Evolutionary conservation across 2,329 filamentous ascomycete species (phyloP).

Genomic region (Fusarium newnesense): DNA sequence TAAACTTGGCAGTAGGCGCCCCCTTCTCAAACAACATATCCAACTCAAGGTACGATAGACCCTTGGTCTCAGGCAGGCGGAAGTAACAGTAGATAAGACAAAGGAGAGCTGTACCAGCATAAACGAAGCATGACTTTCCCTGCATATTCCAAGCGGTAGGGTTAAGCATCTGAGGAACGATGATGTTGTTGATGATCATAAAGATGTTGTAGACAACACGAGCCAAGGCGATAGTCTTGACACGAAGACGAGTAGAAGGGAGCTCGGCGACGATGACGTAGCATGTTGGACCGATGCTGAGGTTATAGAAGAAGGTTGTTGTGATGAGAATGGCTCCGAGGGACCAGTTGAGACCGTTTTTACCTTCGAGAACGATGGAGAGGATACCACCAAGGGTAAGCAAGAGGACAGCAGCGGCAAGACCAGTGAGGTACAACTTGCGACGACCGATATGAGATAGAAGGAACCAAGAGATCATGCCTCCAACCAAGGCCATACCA

Average conservation of each 20-base stretch:
- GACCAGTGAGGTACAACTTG: conserved; percentile 51
- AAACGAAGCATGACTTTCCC: conserved; percentile 42
- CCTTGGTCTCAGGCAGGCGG: conserved; percentile 42
- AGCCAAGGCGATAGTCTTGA: conserved; percentile 53
- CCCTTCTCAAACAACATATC: conserved; percentile 44
- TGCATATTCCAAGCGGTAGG: conserved; percentile 40
- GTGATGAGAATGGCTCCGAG: conserved; percentile 52
- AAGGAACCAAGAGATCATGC: conserved; percentile 53
- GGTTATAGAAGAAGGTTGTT: conserved; percentile 52
- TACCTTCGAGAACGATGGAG: conserved; percentile 43
- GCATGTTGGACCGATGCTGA: conserved; percentile 25
- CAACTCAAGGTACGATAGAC: conserved; percentile 40
- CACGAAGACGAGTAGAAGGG: conserved; percentile 51
- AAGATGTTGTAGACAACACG: conserved; percentile 40
- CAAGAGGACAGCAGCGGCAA: conserved; percentile 45
- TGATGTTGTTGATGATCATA: conserved; percentile 39
- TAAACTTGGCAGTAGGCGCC: conserved; percentile 46
- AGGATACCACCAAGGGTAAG: conserved; percentile 53
- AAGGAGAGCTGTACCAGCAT: conserved; percentile 25
- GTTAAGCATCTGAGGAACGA: conserved; percentile 42
- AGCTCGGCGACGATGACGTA: conserved; percentile 54
- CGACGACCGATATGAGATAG: conserved; percentile 53
- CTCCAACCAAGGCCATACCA: conserved; percentile 53
- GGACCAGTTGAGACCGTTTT: conserved; percentile 46
- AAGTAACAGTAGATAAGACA: conserved; percentile 42